Evolutionary conservation across 225 moss, liverwort and hornwort species (phyloP).

Genomic region (Marchantia paleacea): DNA sequence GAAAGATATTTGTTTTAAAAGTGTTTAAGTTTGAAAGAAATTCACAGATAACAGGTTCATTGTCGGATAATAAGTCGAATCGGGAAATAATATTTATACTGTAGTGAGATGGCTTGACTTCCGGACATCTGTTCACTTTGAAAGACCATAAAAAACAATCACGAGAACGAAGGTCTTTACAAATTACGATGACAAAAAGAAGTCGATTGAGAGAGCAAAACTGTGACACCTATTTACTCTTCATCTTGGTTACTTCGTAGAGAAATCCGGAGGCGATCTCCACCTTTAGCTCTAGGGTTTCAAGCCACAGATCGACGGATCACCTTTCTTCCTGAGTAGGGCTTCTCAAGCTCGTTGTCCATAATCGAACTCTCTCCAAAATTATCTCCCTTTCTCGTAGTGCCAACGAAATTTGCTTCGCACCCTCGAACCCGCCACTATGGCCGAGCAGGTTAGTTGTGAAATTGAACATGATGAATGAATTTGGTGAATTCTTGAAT

Average conservation of each 20-base stretch:
- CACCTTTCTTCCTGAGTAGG: neutral
- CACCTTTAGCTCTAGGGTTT: slow-evolving; percentile 4
- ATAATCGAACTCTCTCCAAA: neutral
- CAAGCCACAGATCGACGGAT: neutral
- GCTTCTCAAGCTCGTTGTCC: slow-evolving; percentile 1
- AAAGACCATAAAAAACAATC: too few species aligned
- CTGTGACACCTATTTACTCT: neutral
- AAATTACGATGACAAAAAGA: too few species aligned
- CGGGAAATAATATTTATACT: too few species aligned
- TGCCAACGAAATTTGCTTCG: neutral
- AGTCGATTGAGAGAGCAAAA: too few species aligned
- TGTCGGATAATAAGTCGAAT: too few species aligned
- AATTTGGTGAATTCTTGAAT: neutral
- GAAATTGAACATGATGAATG: neutral
- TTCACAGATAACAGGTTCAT: too few species aligned
- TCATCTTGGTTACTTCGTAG: neutral
- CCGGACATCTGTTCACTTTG: too few species aligned
- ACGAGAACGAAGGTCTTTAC: too few species aligned
- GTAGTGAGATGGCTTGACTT: too few species aligned
- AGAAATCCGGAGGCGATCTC: neutral
- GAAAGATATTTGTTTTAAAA: too few species aligned
- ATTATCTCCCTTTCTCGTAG: neutral
- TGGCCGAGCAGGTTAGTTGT: slow-evolving; percentile 36
- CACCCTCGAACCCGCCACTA: slow-evolving; percentile 10
- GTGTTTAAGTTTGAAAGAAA: too few species aligned